Conservation (phyloP, 2,329 filamentous ascomycete species). For the Pestalotiopsis sp. region DNA sequence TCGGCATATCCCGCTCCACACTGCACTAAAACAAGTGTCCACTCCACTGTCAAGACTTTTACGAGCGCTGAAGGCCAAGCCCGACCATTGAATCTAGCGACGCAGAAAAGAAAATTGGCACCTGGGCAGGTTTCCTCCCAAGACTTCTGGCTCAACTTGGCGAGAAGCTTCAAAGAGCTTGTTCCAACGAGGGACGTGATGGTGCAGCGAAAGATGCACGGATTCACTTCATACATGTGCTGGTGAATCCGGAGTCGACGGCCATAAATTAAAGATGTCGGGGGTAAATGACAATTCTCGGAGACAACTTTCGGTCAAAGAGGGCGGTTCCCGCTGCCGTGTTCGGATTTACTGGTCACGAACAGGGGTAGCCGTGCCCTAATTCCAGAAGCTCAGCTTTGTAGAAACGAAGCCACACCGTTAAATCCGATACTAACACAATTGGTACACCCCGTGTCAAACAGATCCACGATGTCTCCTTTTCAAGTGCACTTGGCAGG, state of each 20-base stretch:
- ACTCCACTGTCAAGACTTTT: too few relatives aligned
- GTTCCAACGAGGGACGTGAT: not conserved
- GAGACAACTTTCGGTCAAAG: not conserved
- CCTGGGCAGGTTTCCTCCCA: not conserved
- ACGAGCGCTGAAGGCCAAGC: not conserved
- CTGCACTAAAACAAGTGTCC: not conserved
- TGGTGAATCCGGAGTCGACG: not conserved
- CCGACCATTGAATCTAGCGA: not conserved
- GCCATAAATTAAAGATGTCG: not conserved
- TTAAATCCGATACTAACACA: not conserved
- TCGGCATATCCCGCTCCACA: not conserved
- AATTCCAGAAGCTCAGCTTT: not conserved
- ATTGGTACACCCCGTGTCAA: not conserved
- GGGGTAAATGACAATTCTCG: not conserved
- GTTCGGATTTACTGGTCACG: not conserved
- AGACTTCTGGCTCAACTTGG: constrained; percentile 3
- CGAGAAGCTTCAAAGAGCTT: constrained; percentile 10
- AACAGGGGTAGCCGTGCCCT: not conserved
- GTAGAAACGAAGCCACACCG: not conserved
- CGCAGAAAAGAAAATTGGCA: not conserved
- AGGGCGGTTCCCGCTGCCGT: not conserved
- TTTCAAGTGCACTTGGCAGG: not conserved
- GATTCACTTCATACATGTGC: not conserved
- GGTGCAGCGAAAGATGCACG: not conserved
- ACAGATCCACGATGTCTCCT: not conserved